Percentiles rank a stretch among this genome's conserved stretches.
Evolutionary conservation across 805 yeast species (phyloP).

Genomic region (Starmerella vitae): DNA sequence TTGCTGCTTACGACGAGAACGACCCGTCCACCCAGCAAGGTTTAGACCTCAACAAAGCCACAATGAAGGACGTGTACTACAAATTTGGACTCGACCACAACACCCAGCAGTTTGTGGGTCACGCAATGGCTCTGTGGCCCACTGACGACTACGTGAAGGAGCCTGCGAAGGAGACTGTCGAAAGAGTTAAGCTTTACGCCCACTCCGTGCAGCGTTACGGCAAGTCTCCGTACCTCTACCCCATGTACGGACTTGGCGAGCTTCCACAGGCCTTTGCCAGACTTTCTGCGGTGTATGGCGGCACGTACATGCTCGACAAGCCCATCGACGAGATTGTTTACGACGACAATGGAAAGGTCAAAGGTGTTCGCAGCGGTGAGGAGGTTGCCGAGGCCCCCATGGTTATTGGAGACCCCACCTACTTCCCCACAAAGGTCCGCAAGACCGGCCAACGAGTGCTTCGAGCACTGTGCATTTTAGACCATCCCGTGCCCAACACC

Average conservation of each 20-base stretch:
- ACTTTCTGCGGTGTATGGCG: constrained; percentile 92
- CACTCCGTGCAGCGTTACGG: constrained; percentile 91
- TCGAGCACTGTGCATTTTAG: constrained; percentile 76
- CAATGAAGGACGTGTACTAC: constrained; percentile 82
- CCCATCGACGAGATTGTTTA: constrained; percentile 83
- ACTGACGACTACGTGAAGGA: constrained; percentile 77
- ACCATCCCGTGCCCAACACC: constrained; percentile 79
- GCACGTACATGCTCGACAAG: constrained; percentile 95
- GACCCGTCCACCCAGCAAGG: constrained; percentile 69
- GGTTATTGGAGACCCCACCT: constrained; percentile 95
- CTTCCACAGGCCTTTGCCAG: constrained; percentile 98
- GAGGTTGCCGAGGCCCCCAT: constrained; percentile 85
- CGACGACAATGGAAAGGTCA: constrained; percentile 50
- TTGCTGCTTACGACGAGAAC: constrained; percentile 68
- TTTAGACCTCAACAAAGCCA: constrained; percentile 67
- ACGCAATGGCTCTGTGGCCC: constrained; percentile 95
- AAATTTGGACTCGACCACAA: constrained; percentile 86
- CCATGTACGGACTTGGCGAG: constrained; percentile 92
- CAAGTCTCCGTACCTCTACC: constrained; percentile 90
- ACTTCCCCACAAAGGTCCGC: constrained; percentile 73
- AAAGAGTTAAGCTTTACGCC: constrained; percentile 71
- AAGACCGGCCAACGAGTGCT: constrained; percentile 62
- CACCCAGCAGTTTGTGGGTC: constrained; percentile 93
- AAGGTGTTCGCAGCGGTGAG: constrained; percentile 81
- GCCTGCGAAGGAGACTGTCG: constrained; percentile 86